These are phyloP conservation scores for Collariella sp. DNA, from an alignment of 495 filamentous ascomycete species.

Conservation along the genomic window DNA sequence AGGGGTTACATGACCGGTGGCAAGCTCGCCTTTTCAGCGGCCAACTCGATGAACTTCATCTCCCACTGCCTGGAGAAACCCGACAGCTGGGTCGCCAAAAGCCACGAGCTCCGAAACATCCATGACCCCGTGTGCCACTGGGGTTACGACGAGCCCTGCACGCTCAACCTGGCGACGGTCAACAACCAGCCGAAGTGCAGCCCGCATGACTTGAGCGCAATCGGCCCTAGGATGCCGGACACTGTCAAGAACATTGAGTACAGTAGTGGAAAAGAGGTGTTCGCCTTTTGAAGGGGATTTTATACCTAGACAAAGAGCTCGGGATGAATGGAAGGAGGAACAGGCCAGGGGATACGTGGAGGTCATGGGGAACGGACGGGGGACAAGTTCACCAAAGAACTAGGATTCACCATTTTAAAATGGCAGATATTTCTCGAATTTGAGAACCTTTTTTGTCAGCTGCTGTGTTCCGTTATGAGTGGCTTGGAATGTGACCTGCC, in stretches of 20 bases:
- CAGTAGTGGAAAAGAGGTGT: slow-evolving; percentile 32
- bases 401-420: no score
- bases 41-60: slow-evolving; percentile 44
- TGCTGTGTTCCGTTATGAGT: no score
- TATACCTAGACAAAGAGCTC: no score
- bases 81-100: slow-evolving; percentile 37
- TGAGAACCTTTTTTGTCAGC: no score
- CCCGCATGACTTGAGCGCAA: slow-evolving; percentile 30
- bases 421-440: no score
- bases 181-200: slow-evolving; percentile 38
- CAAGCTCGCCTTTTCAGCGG: slow-evolving; percentile 40
- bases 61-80: slow-evolving; percentile 35
- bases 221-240: slow-evolving; percentile 20
- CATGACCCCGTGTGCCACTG: slow-evolving; percentile 36
- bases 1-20: slow-evolving; percentile 33
- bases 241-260: slow-evolving; percentile 44
- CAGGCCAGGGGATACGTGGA: no score
- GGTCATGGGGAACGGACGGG: no score
- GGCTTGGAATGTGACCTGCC: no score
- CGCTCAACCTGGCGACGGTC: slow-evolving; percentile 37
- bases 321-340: no score
- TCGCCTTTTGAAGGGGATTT: no score
- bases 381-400: no score
- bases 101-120: slow-evolving; percentile 39
- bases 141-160: slow-evolving; percentile 39